Evolutionary conservation across 2,329 filamentous ascomycete species (phyloP), one percentile per base, ranked within the genome.

Genomic region (Ciborinia camelliae): DNA sequence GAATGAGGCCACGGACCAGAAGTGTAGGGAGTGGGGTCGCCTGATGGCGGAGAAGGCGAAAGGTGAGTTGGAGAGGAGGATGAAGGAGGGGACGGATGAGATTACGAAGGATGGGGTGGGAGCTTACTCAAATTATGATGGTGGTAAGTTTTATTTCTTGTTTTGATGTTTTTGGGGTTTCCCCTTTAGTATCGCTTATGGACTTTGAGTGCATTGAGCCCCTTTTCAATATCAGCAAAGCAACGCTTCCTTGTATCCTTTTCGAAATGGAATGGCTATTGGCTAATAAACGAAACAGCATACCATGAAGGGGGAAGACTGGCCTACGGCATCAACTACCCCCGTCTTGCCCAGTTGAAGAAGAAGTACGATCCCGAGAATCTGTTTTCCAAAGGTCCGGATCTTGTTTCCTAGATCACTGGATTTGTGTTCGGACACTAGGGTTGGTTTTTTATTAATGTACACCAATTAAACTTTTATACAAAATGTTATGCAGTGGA

Each of bases 311-410:
- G 55, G 60, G 55, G 60, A 30, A 23, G 48, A 53, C 26, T 67
- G 59, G 53, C 66, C 23, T 69, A 66, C 59, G 68, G 69, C 18
- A 65, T 66, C 15, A 71, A 71, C 23, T 64, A 66, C 18, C 64
- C 51, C 5, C 67, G 67, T 15, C 47, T 71, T 59, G 67, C 63
- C n/a, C 65, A 66, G 45, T 28, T 70, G 48, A 70, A 71, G 65
- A 65, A 52, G 37, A 68, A 69, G 41, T 71, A 69, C 53, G 69
- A 71, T 66, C 68, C 69, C 18, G 62, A 64, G 55, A 64, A 64
- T 37, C 6, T 64, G 12, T 64, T 64, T 52, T 51, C 55, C 15
- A 64, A 64, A 39, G 62, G 62, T 18, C 62, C 62, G 8, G 35
- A 50, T 45, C 52, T 63, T 18, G 32, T 50, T 58, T 63, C 52